Evolutionary conservation across 2,329 filamentous ascomycete species (phyloP), one percentile per base, ranked within the genome.

Genomic region (Macrophomina tecta): DNA sequence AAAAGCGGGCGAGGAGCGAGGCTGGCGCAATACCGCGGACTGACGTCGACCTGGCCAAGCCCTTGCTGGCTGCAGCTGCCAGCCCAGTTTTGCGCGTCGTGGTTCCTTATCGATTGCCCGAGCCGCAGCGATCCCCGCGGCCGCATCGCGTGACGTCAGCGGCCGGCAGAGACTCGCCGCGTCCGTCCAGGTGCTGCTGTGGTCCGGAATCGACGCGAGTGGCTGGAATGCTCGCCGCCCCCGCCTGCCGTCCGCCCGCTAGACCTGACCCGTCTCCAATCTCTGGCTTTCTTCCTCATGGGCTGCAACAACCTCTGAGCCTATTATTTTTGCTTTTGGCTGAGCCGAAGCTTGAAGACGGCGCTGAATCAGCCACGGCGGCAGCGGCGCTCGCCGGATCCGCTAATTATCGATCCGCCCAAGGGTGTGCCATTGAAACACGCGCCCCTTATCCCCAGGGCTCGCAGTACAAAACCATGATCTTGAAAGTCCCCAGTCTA

Each of bases 301-400:
- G 18, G 38, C 38, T 28, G 18, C 23, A 45, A 3, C 12, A 40
- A 23, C 18, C 30, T 36, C 49, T 58, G 36, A 12, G 36, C 36
- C 36, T 38, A 34, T 45, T 52, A 34, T n/a, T 52, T 64, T 36
- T 64, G 18, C 8, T 38, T 18, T 1, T 34, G 51, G 58, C 42
- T 30, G 45, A 48, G 45, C 42, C 5, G 38, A 23, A 32, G 45
- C 2, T 30, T 28, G 60, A 53, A 23, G 9, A 16, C 6, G 34
- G 14, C 46, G 48, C 28, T 16, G 61, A 53, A 64, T 42, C 23
- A 53, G 61, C 61, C 42, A 42, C 34, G 30, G 48, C 58, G 58
- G 58, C 58, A 16, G 42, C 42, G 32, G 45, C 23, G 23, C 23
- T 23, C 23, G 23, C 58, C 58, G 32, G 34, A 30, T 18, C 12